Conservation (phyloP, 2,329 filamentous ascomycete genomes). For the Raffaelea albimanens region DNA sequence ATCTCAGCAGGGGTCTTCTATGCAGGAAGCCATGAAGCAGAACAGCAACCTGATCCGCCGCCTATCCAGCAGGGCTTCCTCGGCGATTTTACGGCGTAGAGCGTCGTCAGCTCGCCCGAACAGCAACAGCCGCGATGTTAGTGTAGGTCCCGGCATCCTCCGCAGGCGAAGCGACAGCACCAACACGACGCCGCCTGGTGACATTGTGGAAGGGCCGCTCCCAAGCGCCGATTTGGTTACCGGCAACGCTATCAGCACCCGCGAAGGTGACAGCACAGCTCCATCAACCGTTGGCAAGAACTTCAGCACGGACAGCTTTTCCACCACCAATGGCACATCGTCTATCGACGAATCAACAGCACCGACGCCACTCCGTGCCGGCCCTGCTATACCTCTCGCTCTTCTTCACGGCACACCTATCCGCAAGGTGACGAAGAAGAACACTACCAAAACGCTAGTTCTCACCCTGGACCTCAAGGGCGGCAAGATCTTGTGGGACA, state of each 20-base stretch:
- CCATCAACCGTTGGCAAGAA: slow-evolving; percentile 28
- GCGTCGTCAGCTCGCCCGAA: slow-evolving; percentile 68
- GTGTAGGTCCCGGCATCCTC: slow-evolving; percentile 80
- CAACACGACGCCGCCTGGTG: slow-evolving; percentile 46
- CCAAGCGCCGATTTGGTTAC: slow-evolving; percentile 46
- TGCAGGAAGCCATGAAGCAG: slow-evolving; percentile 38
- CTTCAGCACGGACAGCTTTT: slow-evolving; percentile 35
- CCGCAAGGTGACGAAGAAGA: slow-evolving; percentile 81
- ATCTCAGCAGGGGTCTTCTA: slow-evolving; percentile 23
- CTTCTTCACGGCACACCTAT: slow-evolving; percentile 72
- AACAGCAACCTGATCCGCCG: slow-evolving; percentile 60
- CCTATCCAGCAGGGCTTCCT: slow-evolving; percentile 71
- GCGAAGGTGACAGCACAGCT: slow-evolving; percentile 16
- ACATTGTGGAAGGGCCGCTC: slow-evolving; percentile 12
- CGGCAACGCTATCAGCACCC: slow-evolving; percentile 42
- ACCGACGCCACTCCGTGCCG: slow-evolving; percentile 29
- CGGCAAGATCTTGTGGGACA: slow-evolving; percentile 84
- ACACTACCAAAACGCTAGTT: slow-evolving; percentile 63
- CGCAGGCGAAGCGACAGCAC: slow-evolving; percentile 81
- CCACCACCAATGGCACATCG: slow-evolving; percentile 35
- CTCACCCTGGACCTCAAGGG: slow-evolving; percentile 70
- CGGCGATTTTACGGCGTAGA: slow-evolving; percentile 58
- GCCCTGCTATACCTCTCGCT: slow-evolving; percentile 65
- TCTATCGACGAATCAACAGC: slow-evolving; percentile 25
- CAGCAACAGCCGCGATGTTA: slow-evolving; percentile 73